Evolutionary conservation across 1,139 yeast species (phyloP), one percentile per base, ranked within the genome.

Genomic region (Debaryomycetaceae sp.): DNA sequence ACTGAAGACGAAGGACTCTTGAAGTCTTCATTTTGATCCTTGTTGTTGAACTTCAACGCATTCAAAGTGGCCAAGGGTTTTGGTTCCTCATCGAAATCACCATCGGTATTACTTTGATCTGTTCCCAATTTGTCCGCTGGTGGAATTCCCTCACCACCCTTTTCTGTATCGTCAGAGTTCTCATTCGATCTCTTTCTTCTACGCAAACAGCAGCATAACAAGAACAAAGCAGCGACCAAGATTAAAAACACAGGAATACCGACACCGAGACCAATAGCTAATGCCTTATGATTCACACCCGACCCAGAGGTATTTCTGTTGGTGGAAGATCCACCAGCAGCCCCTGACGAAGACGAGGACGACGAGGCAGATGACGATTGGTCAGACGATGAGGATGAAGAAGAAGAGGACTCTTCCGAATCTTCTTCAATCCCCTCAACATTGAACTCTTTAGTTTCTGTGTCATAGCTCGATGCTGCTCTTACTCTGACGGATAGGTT

Each of bases 201-300:
- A 46, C 75, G 75, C 50, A 75, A 65, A 61, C 87, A 80, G 57
- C 87, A 81, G 60, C 82, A 77, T 31, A 86, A 54, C 8, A 89
- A 43, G 1, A 85, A 45, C 0, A 72, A 69, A 2, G 75, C 68
- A 1, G 79, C 58, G 7, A 87, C 55, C 0, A 78, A 69, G 5
- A 74, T 74, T 0, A 77, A 68, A 23, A 72, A 75, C 0, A 79
- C 63, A 1, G 96, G 96, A 42, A 91, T 76, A 5, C 86, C 87
- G n/a, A 87, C 93, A 43, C 97, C 97, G 49, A 91, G 78, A 1
- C 90, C 95, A 58, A 91, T 86, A 0, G 96, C 96, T 22, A 88
- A 69, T 5, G 78, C 75, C 51, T 76, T 56, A 6, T 60, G 56
- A 24, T 51, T 50, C 6, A 54, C 38, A 13, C 63, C 49, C 6